Conservation (phyloP, 805 yeast species). For the Wickerhamomyces chaumierensis region DNA sequence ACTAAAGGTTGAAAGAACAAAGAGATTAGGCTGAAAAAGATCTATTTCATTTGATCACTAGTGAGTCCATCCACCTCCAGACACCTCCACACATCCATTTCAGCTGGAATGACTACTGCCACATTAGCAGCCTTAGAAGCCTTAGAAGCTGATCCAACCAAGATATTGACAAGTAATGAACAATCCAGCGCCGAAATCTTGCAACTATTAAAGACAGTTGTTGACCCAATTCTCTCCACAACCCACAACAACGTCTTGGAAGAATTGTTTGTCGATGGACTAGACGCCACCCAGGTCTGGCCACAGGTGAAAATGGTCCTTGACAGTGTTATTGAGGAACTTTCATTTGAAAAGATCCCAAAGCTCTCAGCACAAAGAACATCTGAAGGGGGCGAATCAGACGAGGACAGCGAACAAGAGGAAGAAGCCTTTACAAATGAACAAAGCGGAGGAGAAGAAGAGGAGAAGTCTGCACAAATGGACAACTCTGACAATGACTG, state of each 20-base stretch:
- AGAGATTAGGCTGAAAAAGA: no score
- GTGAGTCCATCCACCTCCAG: no score
- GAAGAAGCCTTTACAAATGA: slow-evolving; percentile 9
- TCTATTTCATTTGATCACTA: no score
- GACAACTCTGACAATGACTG: slow-evolving; percentile 12
- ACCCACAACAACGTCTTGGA: slow-evolving; percentile 47
- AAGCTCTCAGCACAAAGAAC: no score
- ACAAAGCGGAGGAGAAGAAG: slow-evolving; percentile 12
- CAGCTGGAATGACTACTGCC: no score
- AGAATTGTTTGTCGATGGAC: slow-evolving; percentile 73
- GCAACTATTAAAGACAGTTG: slow-evolving; percentile 11
- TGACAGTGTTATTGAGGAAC: slow-evolving; percentile 61
- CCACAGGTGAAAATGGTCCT: slow-evolving; percentile 82
- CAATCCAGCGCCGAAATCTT: slow-evolving; percentile 5
- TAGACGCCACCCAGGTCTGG: slow-evolving; percentile 87
- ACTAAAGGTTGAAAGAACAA: background rate
- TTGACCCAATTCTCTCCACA: slow-evolving; percentile 15
- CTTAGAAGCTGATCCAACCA: slow-evolving; percentile 5
- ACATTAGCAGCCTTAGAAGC: slow-evolving; percentile 1
- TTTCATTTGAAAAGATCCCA: slow-evolving; percentile 47
- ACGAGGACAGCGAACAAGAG: slow-evolving; percentile 11
- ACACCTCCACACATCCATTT: no score
- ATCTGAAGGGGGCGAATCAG: slow-evolving; percentile 11
- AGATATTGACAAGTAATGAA: slow-evolving; percentile 4
- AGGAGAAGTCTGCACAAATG: slow-evolving; percentile 5